Evolutionary conservation across 2,329 filamentous ascomycete species (phyloP).

Genomic region (Pseudocercospora musae): DNA sequence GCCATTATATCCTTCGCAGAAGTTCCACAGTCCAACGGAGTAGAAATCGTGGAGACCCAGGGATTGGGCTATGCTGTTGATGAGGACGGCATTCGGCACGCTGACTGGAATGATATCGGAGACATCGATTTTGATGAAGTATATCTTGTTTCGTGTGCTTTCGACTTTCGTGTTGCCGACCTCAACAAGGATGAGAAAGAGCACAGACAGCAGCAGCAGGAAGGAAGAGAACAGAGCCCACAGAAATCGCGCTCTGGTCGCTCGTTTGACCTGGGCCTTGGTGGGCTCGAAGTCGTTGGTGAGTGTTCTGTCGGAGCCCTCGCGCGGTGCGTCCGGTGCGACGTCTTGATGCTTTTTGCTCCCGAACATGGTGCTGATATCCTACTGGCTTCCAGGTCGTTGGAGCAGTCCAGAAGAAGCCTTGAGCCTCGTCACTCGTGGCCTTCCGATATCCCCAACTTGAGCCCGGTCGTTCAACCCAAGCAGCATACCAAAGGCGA

Average conservation of each 20-base stretch:
- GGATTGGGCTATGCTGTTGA: conserved; percentile 83
- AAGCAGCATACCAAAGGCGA: background rate
- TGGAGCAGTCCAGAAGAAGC: background rate
- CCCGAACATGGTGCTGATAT: conserved; percentile 32
- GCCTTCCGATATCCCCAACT: background rate
- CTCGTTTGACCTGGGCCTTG: conserved; percentile 44
- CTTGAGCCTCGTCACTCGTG: background rate
- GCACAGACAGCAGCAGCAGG: conserved; percentile 68
- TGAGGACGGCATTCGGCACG: conserved; percentile 67
- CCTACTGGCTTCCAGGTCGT: background rate
- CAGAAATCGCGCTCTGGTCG: conserved; percentile 54
- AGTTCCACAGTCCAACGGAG: conserved; percentile 86
- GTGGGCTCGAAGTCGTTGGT: conserved; percentile 31
- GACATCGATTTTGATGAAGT: conserved; percentile 81
- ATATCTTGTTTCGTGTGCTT: conserved; percentile 65
- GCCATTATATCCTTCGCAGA: conserved; percentile 78
- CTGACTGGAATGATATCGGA: conserved; percentile 73
- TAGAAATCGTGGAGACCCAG: conserved; percentile 93
- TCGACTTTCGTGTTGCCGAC: conserved; percentile 67
- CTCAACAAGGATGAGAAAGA: conserved; percentile 78
- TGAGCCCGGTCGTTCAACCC: background rate
- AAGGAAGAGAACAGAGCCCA: conserved; percentile 64
- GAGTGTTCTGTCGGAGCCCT: conserved; percentile 28
- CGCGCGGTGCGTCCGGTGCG: conserved; percentile 1
- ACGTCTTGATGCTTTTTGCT: conserved; percentile 26